A percentile compares a stretch with the other conserved stretches of the same genome.
Evolutionary conservation across 192 early-diverging fungal species (phyloP).

Genomic region (Podila minutissima): DNA sequence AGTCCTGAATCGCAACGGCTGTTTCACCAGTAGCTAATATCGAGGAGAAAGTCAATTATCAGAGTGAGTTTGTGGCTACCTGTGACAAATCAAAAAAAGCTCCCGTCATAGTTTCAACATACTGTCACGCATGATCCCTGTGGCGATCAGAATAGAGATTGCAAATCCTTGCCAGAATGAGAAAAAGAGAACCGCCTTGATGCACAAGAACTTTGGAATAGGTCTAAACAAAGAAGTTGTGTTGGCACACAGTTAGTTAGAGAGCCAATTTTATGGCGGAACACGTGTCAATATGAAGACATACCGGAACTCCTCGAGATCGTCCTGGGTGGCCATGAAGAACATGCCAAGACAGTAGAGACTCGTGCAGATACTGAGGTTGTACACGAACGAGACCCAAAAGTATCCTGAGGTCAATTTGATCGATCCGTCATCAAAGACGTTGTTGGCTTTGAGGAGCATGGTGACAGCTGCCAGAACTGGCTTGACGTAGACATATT

Average conservation of each 20-base stretch:
- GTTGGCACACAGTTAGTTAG: too few relatives aligned
- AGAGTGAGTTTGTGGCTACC: background rate
- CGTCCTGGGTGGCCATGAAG: constrained; percentile 83
- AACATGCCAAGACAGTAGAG: constrained; percentile 92
- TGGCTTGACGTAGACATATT: constrained; percentile 93
- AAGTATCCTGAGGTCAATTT: constrained; percentile 74
- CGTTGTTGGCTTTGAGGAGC: constrained; percentile 74
- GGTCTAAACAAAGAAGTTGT: constrained; percentile 61
- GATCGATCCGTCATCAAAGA: constrained; percentile 88
- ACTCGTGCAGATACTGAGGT: constrained; percentile 84
- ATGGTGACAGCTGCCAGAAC: constrained; percentile 81
- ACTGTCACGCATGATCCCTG: constrained; percentile 10
- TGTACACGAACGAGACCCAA: constrained; percentile 87
- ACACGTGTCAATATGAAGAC: background rate
- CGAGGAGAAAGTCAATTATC: background rate
- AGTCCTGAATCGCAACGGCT: constrained; percentile 84
- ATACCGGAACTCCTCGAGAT: constrained; percentile 76
- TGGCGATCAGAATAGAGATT: constrained; percentile 81
- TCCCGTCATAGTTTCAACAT: too few relatives aligned
- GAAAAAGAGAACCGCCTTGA: constrained; percentile 95
- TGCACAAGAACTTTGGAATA: constrained; percentile 94
- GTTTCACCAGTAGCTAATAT: constrained; percentile 26
- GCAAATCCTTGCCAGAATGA: constrained; percentile 93
- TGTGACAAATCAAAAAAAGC: too few relatives aligned
- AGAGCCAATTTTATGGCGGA: too few relatives aligned